These are phyloP conservation scores for Fraxinus floribunda DNA, from an alignment of 305 asterid species.

Conservation along the genomic window DNA sequence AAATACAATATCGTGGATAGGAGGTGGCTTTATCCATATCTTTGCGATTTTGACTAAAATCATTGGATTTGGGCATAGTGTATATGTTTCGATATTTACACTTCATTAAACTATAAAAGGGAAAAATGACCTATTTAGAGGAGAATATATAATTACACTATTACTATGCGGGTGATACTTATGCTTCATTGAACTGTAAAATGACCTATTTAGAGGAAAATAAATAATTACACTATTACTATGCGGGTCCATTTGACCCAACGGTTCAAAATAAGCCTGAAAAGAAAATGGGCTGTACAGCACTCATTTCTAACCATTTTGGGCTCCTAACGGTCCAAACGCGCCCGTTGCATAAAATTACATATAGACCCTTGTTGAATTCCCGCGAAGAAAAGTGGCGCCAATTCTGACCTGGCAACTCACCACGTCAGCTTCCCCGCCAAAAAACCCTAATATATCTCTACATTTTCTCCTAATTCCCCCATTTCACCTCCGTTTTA, in stretches of 20 bases:
- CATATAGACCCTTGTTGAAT: neutral
- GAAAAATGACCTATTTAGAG: too few relatives aligned
- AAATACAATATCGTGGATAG: neutral
- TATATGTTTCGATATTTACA: neutral
- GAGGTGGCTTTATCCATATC: neutral
- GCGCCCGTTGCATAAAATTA: neutral
- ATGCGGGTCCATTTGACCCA: neutral
- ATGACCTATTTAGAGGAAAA: too few relatives aligned
- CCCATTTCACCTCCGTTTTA: slow-evolving; percentile 3
- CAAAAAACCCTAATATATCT: slow-evolving; percentile 23
- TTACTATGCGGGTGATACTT: neutral
- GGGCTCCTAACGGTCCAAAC: neutral
- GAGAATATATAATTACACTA: too few relatives aligned
- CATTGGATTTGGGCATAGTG: neutral
- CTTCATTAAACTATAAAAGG: too few relatives aligned
- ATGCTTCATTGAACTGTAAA: too few relatives aligned
- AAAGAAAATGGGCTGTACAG: neutral
- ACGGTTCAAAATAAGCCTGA: neutral
- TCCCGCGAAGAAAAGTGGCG: slow-evolving; percentile 41
- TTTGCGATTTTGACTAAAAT: too few relatives aligned
- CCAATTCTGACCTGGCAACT: slow-evolving; percentile 29
- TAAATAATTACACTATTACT: neutral
- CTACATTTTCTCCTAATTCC: slow-evolving; percentile 23
- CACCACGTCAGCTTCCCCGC: slow-evolving; percentile 44
- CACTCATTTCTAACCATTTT: neutral